Base-by-base conservation (phyloP, 2,329 filamentous ascomycete genomes). In the Myriosclerotinia curreyana region DNA sequence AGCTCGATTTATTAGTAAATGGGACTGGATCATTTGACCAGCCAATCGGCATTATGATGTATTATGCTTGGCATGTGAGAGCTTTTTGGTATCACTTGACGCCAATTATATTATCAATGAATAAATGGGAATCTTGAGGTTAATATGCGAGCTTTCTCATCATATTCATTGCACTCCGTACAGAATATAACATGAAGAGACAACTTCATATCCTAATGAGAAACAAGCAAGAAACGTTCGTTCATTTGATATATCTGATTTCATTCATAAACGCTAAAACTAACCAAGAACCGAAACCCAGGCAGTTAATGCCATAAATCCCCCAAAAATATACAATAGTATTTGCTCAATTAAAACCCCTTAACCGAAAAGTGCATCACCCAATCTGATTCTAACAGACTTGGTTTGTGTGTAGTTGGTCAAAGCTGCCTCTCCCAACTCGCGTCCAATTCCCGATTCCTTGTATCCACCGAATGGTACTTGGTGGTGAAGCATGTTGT, bases 381-480 rank as follows among this genome's bases (percentile, higher is more conserved):
- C 79, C 64, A 83, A 72, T 63, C 81, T 79, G 74, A 88, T 85
- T 38, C 80, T 79, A 5, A 90, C 86, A 5, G 83, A 83, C 82
- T 90, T 90, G 74, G 79, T 84, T 75, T 90, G 83, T 15, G 85
- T 88, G 76, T 90, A 91, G 78, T 87, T 87, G 50, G 80, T 78
- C 64, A 90, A 75, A 1, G 86, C 87, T 51, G 83, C 84, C 79
- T 89, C 86, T 67, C 88, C 87, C 5, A 90, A 79, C 76, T 96
- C 91, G 64, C 89, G 86, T 52, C 91, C 91, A 64, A 92, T 89
- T 67, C 91, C 91, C 34, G 81, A 85, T 78, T 92, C 84, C 78
- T 93, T 94, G 81, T 84, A 91, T 0, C 92, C 91, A 62, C 89
- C 88, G 70, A 93, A 93, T 22, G 74, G 77, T 58, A 89, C 71